These are phyloP conservation scores for Colletotrichum nymphaeae DNA, from an alignment of 2,329 filamentous ascomycete species.

Conservation along the genomic window DNA sequence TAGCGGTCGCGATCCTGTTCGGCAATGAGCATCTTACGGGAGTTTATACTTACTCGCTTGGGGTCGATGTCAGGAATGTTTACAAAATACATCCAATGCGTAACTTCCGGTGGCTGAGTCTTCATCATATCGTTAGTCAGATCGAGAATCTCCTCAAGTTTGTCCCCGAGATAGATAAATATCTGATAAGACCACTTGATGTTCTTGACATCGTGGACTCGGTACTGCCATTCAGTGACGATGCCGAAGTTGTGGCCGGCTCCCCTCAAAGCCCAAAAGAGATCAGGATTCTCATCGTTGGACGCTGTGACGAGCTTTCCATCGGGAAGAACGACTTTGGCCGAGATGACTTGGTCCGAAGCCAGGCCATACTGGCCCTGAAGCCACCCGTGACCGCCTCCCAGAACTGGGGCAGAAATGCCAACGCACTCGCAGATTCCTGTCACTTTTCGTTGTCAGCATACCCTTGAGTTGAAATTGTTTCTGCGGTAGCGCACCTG, in stretches of 20 bases:
- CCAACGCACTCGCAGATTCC: slow-evolving; percentile 45
- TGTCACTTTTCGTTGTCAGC: slow-evolving; percentile 18
- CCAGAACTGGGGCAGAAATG: slow-evolving; percentile 35
- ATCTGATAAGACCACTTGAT: slow-evolving; percentile 39
- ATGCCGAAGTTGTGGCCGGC: slow-evolving; percentile 64
- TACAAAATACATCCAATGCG: slow-evolving; percentile 48
- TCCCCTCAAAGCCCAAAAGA: slow-evolving; percentile 62
- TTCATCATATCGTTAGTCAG: slow-evolving; percentile 46
- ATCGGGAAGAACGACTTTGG: slow-evolving; percentile 43
- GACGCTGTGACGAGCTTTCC: slow-evolving; percentile 41
- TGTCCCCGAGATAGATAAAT: slow-evolving; percentile 40
- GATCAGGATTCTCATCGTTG: slow-evolving; percentile 44
- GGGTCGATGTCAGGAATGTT: slow-evolving; percentile 44
- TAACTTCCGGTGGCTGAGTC: slow-evolving; percentile 40
- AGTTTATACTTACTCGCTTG: slow-evolving; percentile 45
- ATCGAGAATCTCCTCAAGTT: slow-evolving; percentile 46
- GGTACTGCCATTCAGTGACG: slow-evolving; percentile 52
- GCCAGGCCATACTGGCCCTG: slow-evolving; percentile 33
- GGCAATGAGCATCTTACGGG: not conserved
- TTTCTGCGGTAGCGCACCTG: not conserved
- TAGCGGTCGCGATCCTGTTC: not conserved
- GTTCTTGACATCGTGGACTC: slow-evolving; percentile 41
- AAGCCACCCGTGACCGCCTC: slow-evolving; percentile 35
- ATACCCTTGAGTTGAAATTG: fast-evolving
- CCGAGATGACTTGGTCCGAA: slow-evolving; percentile 48